These are phyloP conservation scores for Nicotiana paniculata DNA, from an alignment of 257 asterid genomes.

Conservation along the genomic window DNA sequence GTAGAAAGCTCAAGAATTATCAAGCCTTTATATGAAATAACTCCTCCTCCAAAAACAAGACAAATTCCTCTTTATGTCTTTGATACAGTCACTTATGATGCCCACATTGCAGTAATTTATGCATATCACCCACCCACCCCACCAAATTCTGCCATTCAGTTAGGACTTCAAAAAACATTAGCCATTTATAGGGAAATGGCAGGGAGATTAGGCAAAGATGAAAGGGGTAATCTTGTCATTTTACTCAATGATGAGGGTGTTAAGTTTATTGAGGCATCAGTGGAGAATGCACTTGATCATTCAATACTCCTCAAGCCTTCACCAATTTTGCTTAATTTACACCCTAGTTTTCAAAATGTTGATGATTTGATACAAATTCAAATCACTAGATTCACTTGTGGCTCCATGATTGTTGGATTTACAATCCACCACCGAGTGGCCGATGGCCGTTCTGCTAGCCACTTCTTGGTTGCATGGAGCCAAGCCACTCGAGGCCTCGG, in stretches of 20 bases:
- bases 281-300: constrained; percentile 40
- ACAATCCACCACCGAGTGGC: constrained; percentile 43
- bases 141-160: constrained; percentile 37
- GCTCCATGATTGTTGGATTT: constrained; percentile 68
- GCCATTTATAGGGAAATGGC: constrained; percentile 62
- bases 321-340: constrained; percentile 41
- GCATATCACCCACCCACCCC: constrained; percentile 72
- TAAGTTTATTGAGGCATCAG: constrained; percentile 61
- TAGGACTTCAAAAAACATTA: constrained; percentile 52
- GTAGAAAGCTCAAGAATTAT: constrained; percentile 42
- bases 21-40: constrained; percentile 14
- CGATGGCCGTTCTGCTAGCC: constrained; percentile 36
- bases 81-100: constrained; percentile 54
- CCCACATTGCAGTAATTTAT: constrained; percentile 62
- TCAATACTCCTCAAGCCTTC: constrained; percentile 38
- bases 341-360: constrained; percentile 43
- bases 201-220: constrained; percentile 52
- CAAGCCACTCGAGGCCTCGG: constrained; percentile 41
- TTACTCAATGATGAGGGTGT: constrained; percentile 60
- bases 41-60: constrained; percentile 26
- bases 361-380: constrained; percentile 68
- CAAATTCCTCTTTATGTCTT: constrained; percentile 45
- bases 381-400: constrained; percentile 65
- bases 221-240: constrained; percentile 32
- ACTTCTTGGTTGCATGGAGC: constrained; percentile 80